Evolutionary conservation across 768 basidiomycete genomes (phyloP), one percentile per base, ranked within the genome.

Genomic region (Auricularia cornea): DNA sequence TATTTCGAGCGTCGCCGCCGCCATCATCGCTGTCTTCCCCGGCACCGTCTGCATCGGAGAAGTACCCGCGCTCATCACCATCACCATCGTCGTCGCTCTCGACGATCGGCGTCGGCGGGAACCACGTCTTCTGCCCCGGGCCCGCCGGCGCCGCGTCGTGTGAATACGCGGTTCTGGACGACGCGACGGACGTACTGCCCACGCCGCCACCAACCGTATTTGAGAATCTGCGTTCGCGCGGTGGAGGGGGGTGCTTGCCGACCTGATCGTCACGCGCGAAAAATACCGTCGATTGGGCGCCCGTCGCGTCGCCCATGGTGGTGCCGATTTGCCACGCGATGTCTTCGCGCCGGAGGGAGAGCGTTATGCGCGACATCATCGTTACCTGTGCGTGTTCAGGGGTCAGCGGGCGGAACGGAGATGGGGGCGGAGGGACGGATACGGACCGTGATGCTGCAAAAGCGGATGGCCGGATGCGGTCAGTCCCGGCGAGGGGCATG

Each of bases 351-450:
- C 54, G 54, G 26, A 57, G 54, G 6, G 54, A 57, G 18, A 87
- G 77, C 2, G 86, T 87, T 59, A 88, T 87, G 11, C 86, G 80
- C 3, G 84, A 86, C 80, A 87, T 85, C 83, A 87, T 87, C 0
- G 84, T 77, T 11, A 87, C 83, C 73, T 82, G 68, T 32, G 69
- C 12, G n/a, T 14, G 6, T 6, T 28, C 12, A 28, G 26, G 14
- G 30, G 23, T 40, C 40, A 57, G 35, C 6, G 51, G 5, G 35
- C 51, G 16, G 10, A 57, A 61, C 23, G 33, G 28, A n/a, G 26
- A 35, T 57, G 61, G 32, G n/a, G n/a, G 28, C 63, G 35, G 44
- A 44, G 3, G 0, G 35, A 3, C 23, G 44, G 6, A 40, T 40
- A 48, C 54, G 54, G 12, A 57, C 54, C 28, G 54, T 57, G 54